Conservation (phyloP, 495 filamentous ascomycete genomes). For the Xylaria longipes region DNA sequence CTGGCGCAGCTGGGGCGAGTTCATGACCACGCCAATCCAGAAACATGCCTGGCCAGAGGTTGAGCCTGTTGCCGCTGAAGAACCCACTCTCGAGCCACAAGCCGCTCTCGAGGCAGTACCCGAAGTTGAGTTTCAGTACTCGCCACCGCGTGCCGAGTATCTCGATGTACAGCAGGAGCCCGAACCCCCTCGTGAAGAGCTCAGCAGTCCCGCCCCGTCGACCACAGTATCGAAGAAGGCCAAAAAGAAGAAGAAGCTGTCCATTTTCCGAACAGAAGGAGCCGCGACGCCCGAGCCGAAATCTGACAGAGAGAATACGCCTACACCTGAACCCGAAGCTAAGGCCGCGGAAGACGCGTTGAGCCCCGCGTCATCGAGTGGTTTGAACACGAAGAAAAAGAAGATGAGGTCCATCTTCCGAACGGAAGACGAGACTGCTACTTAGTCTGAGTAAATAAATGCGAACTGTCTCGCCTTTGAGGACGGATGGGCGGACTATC, state of each 20-base stretch:
- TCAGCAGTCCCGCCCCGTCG: background rate
- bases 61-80: background rate
- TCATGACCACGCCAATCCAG: background rate
- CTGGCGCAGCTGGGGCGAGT: background rate
- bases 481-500: background rate
- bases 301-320: background rate
- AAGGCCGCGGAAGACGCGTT: background rate
- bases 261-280: background rate
- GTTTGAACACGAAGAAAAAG: background rate
- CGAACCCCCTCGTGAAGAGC: background rate
- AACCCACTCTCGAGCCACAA: background rate
- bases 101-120: background rate
- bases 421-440: background rate
- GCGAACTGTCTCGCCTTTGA: background rate
- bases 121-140: slow-evolving; percentile 1
- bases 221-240: background rate
- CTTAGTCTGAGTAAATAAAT: background rate
- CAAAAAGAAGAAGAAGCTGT: slow-evolving; percentile 15
- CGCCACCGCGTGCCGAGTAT: background rate
- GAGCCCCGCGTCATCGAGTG: slow-evolving; percentile 1
- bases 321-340: background rate
- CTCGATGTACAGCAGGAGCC: background rate
- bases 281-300: background rate
- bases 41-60: background rate
- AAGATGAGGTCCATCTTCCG: slow-evolving; percentile 9